These are phyloP conservation scores for Exutisphaerella laricina DNA, from an alignment of 2,329 filamentous ascomycete genomes.

Conservation along the genomic window DNA sequence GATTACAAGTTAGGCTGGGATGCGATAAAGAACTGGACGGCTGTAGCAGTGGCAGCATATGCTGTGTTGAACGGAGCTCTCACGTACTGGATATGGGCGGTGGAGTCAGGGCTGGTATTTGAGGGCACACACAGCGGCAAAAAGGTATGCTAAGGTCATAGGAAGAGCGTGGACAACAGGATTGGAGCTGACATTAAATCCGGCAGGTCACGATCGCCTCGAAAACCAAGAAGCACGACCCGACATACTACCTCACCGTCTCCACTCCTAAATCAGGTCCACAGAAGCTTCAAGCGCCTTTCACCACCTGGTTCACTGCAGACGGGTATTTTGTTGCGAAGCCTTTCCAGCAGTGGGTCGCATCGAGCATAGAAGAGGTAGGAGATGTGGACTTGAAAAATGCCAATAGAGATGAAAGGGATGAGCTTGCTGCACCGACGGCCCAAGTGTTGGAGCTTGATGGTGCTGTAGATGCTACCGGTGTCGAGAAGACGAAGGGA, in stretches of 20 bases:
- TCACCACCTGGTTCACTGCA: constrained; percentile 65
- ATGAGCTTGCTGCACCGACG: constrained; percentile 22
- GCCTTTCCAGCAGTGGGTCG: constrained; percentile 74
- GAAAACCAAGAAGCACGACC: constrained; percentile 70
- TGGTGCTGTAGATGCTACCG: constrained; percentile 16
- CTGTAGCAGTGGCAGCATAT: constrained; percentile 73
- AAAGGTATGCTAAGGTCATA: constrained; percentile 46
- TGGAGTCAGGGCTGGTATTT: constrained; percentile 80
- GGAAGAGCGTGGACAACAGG: background rate
- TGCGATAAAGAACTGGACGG: constrained; percentile 72
- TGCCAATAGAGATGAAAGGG: constrained; percentile 38
- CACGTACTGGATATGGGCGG: constrained; percentile 76
- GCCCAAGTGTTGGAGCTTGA: constrained; percentile 14
- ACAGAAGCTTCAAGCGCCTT: constrained; percentile 57
- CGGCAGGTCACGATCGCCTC: constrained; percentile 67
- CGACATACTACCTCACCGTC: constrained; percentile 72
- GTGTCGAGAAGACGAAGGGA: constrained; percentile 17
- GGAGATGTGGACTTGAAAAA: constrained; percentile 59
- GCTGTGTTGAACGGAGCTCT: constrained; percentile 70
- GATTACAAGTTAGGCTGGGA: constrained; percentile 93
- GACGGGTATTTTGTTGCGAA: constrained; percentile 70
- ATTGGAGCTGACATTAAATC: background rate
- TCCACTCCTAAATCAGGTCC: constrained; percentile 30
- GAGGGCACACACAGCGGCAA: constrained; percentile 65
- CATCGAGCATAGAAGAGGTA: constrained; percentile 60